These are phyloP conservation scores for Silene latifolia DNA, from an alignment of 148 eudicot species.

Conservation along the genomic window DNA sequence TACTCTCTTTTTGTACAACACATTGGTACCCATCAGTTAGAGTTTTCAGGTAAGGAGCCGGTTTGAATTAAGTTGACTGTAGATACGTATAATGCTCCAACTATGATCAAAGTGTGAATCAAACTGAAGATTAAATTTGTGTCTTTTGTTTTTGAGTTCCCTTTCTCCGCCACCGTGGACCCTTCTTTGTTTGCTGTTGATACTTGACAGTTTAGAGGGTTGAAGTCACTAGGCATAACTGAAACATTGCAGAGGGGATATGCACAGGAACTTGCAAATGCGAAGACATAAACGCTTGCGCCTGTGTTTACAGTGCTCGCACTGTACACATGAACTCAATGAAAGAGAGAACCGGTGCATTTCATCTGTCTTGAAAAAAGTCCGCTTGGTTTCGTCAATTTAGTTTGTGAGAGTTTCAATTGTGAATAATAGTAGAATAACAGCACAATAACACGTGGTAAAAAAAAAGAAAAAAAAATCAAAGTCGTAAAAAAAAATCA, in stretches of 20 bases:
- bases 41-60: constrained; percentile 88
- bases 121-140: neutral
- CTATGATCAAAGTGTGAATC: neutral
- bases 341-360: too few relatives aligned
- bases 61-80: constrained; percentile 47
- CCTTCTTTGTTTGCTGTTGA: neutral
- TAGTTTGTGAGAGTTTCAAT: too few relatives aligned
- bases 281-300: too few relatives aligned
- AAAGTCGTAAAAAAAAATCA: too few relatives aligned
- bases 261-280: too few relatives aligned
- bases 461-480: too few relatives aligned
- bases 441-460: too few relatives aligned
- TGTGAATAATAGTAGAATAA: too few relatives aligned
- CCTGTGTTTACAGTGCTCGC: neutral
- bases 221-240: neutral
- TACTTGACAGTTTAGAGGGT: neutral
- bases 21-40: constrained; percentile 95
- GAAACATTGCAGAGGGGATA: neutral
- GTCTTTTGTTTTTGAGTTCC: neutral
- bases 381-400: too few relatives aligned
- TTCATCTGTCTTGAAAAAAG: too few relatives aligned
- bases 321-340: too few relatives aligned
- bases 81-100: neutral
- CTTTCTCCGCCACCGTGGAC: neutral
- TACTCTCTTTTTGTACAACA: too few relatives aligned